Conservation (phyloP, 495 filamentous ascomycete genomes). For the Cenococcum geophilum region DNA sequence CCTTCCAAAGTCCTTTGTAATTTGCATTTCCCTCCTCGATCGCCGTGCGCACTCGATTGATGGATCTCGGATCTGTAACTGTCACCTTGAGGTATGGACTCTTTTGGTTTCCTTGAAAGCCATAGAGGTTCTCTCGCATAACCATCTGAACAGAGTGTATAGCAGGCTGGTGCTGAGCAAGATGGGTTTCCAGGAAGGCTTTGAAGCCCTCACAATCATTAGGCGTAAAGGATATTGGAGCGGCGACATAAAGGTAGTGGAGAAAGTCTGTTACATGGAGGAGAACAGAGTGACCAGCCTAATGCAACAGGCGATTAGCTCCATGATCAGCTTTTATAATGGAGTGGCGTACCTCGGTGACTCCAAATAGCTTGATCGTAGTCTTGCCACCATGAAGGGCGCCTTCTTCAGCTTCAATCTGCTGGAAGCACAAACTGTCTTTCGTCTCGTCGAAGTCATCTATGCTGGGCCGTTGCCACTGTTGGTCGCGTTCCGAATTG, state of each 20-base stretch:
- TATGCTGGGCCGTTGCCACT: slow-evolving; percentile 78
- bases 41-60: slow-evolving; percentile 60
- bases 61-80: slow-evolving; percentile 77
- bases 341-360: slow-evolving; percentile 68
- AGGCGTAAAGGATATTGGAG: slow-evolving; percentile 71
- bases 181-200: slow-evolving; percentile 65
- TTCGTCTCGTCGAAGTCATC: slow-evolving; percentile 63
- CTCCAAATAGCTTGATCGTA: slow-evolving; percentile 84
- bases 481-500: slow-evolving; percentile 88
- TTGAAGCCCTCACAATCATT: slow-evolving; percentile 71
- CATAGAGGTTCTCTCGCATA: slow-evolving; percentile 81
- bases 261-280: slow-evolving; percentile 93
- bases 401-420: slow-evolving; percentile 93
- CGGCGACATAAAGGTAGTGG: slow-evolving; percentile 92
- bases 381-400: slow-evolving; percentile 62
- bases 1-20: slow-evolving; percentile 85
- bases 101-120: slow-evolving; percentile 86
- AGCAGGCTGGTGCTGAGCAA: slow-evolving; percentile 57
- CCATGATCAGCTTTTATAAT: background rate
- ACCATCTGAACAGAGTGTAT: slow-evolving; percentile 71
- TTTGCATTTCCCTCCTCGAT: slow-evolving; percentile 75
- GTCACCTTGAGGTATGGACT: slow-evolving; percentile 90
- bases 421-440: slow-evolving; percentile 79
- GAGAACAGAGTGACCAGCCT: slow-evolving; percentile 84
- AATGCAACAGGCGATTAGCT: slow-evolving; percentile 3